Conservation (phyloP, 106 monocot species). For the Phalaenopsis aphrodite region DNA sequence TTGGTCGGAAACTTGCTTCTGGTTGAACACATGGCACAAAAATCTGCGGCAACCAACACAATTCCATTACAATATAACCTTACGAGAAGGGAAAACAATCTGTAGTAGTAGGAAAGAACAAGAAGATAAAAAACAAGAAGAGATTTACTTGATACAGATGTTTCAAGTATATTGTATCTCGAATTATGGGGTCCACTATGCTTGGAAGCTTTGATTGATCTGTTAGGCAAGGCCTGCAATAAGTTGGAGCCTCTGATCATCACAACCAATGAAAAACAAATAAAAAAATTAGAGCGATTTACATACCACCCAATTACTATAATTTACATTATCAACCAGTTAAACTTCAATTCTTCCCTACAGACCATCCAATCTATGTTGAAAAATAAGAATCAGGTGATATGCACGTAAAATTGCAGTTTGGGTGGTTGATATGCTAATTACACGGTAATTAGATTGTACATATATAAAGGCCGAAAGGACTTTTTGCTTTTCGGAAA, state of each 20-base stretch:
- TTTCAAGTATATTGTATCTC: conserved; percentile 79
- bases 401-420: too few species aligned
- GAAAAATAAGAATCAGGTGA: too few species aligned
- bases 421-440: too few species aligned
- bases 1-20: conserved; percentile 91
- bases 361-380: too few species aligned
- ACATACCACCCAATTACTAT: too few species aligned
- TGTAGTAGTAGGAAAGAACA: background rate
- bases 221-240: conserved; percentile 88
- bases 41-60: conserved; percentile 79
- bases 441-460: too few species aligned
- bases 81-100: background rate
- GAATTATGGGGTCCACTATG: conserved; percentile 72
- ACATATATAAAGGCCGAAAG: too few species aligned
- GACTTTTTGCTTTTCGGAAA: background rate
- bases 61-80: background rate
- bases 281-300: background rate
- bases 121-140: background rate
- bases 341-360: too few species aligned
- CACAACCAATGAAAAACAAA: background rate
- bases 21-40: conserved; percentile 87
- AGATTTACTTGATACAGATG: conserved; percentile 77
- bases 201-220: conserved; percentile 81
- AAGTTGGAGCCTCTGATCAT: background rate
- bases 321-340: too few species aligned